Percentiles rank a stretch among this genome's conserved stretches.
These are phyloP conservation scores for Salvia sclarea DNA, from an alignment of 305 asterid genomes.

Conservation along the genomic window DNA sequence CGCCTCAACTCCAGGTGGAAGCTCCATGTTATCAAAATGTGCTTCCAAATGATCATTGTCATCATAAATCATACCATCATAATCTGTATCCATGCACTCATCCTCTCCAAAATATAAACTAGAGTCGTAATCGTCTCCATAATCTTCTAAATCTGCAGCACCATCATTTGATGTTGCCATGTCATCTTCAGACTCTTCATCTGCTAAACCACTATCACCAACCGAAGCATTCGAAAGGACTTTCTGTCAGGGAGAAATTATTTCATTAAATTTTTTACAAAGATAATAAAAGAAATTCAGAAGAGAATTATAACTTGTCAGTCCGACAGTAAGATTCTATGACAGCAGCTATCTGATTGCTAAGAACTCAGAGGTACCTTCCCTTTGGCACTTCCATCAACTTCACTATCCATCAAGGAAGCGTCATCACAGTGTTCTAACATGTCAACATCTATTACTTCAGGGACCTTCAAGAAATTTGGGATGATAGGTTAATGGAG, in stretches of 20 bases:
- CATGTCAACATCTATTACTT: conserved; percentile 71
- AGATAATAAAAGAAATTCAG: background rate
- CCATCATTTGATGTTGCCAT: conserved; percentile 36
- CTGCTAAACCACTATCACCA: conserved; percentile 39
- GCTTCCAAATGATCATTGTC: conserved; percentile 52
- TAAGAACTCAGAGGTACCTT: conserved; percentile 56
- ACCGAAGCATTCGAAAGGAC: conserved; percentile 37
- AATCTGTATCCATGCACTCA: conserved; percentile 52
- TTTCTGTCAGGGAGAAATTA: conserved; percentile 36
- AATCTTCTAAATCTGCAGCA: conserved; percentile 39
- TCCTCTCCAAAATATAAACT: conserved; percentile 49
- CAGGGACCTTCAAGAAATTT: conserved; percentile 55
- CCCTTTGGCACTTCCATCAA: conserved; percentile 51
- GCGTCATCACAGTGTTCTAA: conserved; percentile 53
- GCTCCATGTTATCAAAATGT: conserved; percentile 70
- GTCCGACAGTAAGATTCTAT: background rate
- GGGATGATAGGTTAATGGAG: conserved; percentile 14
- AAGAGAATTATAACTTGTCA: background rate
- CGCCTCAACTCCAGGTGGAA: conserved; percentile 84
- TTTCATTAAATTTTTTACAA: conserved; percentile 8
- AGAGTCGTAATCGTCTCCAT: conserved; percentile 49
- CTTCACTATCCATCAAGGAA: conserved; percentile 40
- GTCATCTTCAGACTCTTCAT: conserved; percentile 37
- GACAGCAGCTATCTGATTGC: conserved; percentile 13
- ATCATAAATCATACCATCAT: conserved; percentile 48